Evolutionary conservation across 2,329 filamentous ascomycete species (phyloP), one percentile per base, ranked within the genome.

Genomic region (Aspergillus viridinutans): DNA sequence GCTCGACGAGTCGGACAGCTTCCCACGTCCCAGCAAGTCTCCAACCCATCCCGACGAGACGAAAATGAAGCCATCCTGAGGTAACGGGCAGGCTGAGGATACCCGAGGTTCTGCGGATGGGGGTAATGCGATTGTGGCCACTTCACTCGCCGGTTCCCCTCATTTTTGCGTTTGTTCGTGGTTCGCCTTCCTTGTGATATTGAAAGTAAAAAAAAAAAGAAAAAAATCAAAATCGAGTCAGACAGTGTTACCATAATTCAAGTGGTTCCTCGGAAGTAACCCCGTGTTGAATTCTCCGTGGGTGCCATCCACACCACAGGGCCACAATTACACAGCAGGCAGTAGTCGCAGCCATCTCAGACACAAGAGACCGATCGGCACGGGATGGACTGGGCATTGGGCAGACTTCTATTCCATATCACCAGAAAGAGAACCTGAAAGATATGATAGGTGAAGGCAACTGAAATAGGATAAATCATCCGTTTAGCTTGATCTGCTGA

Each of bases 41-140:
- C 43, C 43, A 47, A 47, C 43, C 9, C 43, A 47, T 47, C 43
- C 43, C 43, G 43, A 47, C 21, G 6, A 14, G 43, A 60, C 56
- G 58, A 62, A 57, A 58, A 60, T 50, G 28, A 52, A 12, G 9
- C 20, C 40, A 20, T 43, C n/a, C 40, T 23, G n/a, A 43, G n/a
- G n/a, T 9, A 43, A 43, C 4, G 40, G 40, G 4, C 20, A 43
- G 21, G 14, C n/a, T 40, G 14, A 20, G 3, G 42, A 60, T 62
- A 62, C 56, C 60, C 60, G 60, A 61, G 60, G 60, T 62, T 60
- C 58, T 28, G 54, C 53, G 52, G 45, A 12, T 10, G 28, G 10
- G 32, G 17, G 9, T 17, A 53, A n/a, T 48, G 51, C 38, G 50
- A 52, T 58, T 52, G 58, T 43, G 38, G 38, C 38, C n/a, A 40